These are phyloP conservation scores for Aquilaria agallochum DNA, from an alignment of 441 rosid species.

Conservation along the genomic window DNA sequence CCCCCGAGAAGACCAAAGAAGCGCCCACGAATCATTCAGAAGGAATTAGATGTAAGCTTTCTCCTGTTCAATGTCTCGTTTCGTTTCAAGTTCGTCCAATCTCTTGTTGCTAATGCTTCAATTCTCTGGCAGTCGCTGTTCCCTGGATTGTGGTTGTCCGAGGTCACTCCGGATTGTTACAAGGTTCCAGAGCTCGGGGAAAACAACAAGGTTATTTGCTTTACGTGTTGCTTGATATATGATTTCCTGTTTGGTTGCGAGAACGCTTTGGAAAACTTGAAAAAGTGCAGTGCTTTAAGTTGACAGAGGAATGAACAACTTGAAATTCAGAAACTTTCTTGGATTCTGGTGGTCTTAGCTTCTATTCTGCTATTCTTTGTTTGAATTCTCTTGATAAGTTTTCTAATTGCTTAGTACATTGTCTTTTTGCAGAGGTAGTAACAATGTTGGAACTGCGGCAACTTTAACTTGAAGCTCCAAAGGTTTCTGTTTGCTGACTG, in stretches of 20 bases:
- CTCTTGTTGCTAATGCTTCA: not conserved
- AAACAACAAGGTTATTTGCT: conserved; percentile 38
- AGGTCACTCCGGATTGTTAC: conserved; percentile 54
- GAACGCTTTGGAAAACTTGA: conserved; percentile 4
- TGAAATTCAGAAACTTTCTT: not conserved
- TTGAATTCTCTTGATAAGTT: conserved; percentile 1
- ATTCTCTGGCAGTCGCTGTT: conserved; percentile 37
- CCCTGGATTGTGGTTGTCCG: conserved; percentile 62
- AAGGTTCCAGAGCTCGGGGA: conserved; percentile 48
- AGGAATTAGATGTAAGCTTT: conserved; percentile 56
- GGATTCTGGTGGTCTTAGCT: too few species aligned
- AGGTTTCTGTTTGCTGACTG: conserved; percentile 29
- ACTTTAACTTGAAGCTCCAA: not conserved
- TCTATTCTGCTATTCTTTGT: not conserved
- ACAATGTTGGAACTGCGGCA: conserved; percentile 4
- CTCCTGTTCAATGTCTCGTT: not conserved
- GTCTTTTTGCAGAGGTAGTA: conserved; percentile 39
- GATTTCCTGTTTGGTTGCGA: conserved; percentile 15
- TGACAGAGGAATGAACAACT: not conserved
- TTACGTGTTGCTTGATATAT: not conserved
- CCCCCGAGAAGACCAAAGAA: conserved; percentile 73
- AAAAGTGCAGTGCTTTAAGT: not conserved
- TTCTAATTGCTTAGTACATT: not conserved
- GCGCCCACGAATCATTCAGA: conserved; percentile 58
- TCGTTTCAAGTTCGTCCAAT: not conserved